phyloP scores from a whole-genome alignment of 768 basidiomycete species.

The Trametes maxima region DNA sequence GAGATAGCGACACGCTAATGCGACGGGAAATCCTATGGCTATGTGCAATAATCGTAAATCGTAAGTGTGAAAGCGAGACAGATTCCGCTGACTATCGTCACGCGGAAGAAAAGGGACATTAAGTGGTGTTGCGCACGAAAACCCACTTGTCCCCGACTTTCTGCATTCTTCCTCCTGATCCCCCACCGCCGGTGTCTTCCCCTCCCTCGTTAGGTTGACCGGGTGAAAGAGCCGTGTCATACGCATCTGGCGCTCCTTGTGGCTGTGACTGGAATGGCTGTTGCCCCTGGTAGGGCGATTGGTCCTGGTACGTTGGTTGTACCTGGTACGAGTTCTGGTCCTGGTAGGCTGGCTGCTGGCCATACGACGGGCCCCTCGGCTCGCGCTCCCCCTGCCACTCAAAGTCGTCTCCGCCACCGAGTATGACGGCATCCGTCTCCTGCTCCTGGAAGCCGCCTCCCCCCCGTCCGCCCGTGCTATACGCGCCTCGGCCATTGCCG shows the following conservation, averaged over 20 bases:
- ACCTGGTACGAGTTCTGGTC: background rate
- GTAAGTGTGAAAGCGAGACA: background rate
- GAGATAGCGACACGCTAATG: conserved; percentile 5
- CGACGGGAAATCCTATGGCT: background rate
- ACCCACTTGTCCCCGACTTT: conserved; percentile 73
- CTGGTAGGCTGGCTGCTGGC: background rate
- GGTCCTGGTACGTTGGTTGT: background rate
- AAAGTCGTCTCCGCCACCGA: conserved; percentile 45
- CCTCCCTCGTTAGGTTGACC: background rate
- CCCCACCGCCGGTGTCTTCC: conserved; percentile 8
- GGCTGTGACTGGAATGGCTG: background rate
- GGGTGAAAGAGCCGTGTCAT: conserved; percentile 6
- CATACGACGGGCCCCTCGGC: background rate
- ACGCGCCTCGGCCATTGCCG: conserved; percentile 52
- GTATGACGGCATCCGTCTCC: conserved; percentile 60
- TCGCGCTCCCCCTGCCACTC: conserved; percentile 19
- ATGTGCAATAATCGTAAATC: conserved; percentile 12
- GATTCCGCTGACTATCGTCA: background rate
- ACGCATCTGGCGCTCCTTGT: background rate
- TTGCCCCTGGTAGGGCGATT: background rate
- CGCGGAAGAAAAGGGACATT: background rate
- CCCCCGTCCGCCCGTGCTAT: conserved; percentile 39
- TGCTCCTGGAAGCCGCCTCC: conserved; percentile 36
- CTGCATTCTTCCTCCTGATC: conserved; percentile 52
- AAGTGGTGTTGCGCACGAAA: conserved; percentile 49